Evolutionary conservation across 2,329 filamentous ascomycete genomes (phyloP).

Genomic region (Colletotrichum sansevieriae): DNA sequence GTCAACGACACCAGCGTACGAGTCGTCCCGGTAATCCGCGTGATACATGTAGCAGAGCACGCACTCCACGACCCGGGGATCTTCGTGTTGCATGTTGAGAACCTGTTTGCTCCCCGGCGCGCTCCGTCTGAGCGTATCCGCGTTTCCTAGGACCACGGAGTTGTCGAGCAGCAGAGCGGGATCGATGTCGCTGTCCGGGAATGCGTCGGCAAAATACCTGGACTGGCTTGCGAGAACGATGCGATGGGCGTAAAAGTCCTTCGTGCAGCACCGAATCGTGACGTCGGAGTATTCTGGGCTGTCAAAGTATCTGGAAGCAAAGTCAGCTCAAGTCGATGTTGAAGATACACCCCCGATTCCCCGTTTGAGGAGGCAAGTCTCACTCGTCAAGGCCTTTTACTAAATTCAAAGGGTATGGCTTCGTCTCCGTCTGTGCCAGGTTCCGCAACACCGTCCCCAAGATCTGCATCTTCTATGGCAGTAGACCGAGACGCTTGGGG

Average conservation of each 20-base stretch:
- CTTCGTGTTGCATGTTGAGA: background rate
- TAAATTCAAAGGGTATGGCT: slow-evolving; percentile 5
- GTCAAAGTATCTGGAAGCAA: slow-evolving; percentile 1
- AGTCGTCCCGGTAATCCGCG: slow-evolving; percentile 13
- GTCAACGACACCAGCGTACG: background rate
- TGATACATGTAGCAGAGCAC: slow-evolving; percentile 5
- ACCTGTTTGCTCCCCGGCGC: background rate
- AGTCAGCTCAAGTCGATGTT: background rate
- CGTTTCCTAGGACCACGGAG: background rate
- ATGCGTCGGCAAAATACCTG: background rate
- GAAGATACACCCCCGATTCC: too few relatives aligned
- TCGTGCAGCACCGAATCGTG: background rate
- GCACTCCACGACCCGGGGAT: background rate
- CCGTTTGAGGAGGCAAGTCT: background rate
- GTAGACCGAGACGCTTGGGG: background rate
- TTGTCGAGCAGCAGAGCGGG: background rate
- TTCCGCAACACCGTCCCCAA: slow-evolving; percentile 16
- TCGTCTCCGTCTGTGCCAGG: slow-evolving; percentile 7
- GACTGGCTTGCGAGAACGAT: slow-evolving; percentile 25
- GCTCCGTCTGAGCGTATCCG: background rate
- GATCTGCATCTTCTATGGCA: slow-evolving; percentile 16
- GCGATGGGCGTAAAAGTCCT: slow-evolving; percentile 19
- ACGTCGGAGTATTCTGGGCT: slow-evolving; percentile 20
- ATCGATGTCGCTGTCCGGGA: background rate
- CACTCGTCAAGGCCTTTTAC: slow-evolving; percentile 12